These are phyloP conservation scores for Pneumocystis carinii DNA, from an alignment of 1,139 yeast species.

Conservation along the genomic window DNA sequence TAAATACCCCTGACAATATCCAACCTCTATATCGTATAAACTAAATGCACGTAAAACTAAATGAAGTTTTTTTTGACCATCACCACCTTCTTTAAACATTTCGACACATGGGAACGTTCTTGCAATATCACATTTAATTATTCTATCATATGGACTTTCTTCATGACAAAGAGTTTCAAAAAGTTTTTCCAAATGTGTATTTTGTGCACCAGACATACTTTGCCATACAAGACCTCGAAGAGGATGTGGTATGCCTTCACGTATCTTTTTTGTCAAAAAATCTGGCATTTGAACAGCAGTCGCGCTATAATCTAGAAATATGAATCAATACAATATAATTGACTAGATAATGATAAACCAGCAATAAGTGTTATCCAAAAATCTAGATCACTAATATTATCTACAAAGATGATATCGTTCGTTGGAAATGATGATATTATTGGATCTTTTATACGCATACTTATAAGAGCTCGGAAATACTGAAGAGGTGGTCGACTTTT, in stretches of 20 bases:
- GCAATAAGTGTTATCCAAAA: neutral
- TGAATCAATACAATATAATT: neutral
- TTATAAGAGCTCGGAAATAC: neutral
- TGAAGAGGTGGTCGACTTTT: neutral
- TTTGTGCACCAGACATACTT: conserved; percentile 24
- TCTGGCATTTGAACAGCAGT: conserved; percentile 23
- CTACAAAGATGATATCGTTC: neutral
- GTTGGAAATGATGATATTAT: neutral
- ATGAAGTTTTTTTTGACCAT: conserved; percentile 34
- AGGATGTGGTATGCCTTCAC: conserved; percentile 28
- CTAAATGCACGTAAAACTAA: conserved; percentile 51
- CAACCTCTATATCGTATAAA: conserved; percentile 52
- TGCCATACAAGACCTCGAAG: conserved; percentile 28
- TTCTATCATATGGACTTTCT: conserved; percentile 34
- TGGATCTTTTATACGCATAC: neutral
- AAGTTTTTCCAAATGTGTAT: conserved; percentile 25
- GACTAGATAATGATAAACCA: neutral
- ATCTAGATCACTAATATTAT: neutral
- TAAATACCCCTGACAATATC: conserved; percentile 48
- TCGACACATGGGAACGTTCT: conserved; percentile 48
- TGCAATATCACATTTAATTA: conserved; percentile 46
- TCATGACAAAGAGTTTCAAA: conserved; percentile 30
- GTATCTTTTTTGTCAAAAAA: conserved; percentile 19
- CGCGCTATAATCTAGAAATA: conserved; percentile 22
- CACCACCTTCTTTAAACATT: conserved; percentile 37